Evolutionary conservation across 345 rosid genomes (phyloP), one percentile per base, ranked within the genome.

Genomic region (Populus tremula): DNA sequence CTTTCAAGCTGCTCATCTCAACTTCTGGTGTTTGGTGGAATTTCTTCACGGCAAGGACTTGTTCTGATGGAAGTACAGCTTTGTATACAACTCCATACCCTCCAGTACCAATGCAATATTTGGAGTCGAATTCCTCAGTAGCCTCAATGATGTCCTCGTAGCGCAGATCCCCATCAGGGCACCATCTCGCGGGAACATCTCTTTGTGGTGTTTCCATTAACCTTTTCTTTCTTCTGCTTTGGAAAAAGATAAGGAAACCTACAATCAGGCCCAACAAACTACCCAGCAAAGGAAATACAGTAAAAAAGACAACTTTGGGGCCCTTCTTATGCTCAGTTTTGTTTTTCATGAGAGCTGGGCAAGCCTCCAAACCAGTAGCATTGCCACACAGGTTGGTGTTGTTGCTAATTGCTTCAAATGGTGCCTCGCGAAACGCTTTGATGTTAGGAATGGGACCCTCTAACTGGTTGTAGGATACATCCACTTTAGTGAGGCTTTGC

Each of bases 341-440:
- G 1, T 67, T 21, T 33, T 17, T 7, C 12, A 2, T n/a, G 18
- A 29, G 25, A 1, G 9, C 0, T 2, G 43, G 1, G 47, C 84
- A 81, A 25, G 75, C 33, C 41, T 36, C 63, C 41, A 81, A 31
- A 9, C 74, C 38, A 4, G 67, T 68, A 49, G 65, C 69, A 33
- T 77, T 73, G 29, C 84, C 80, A 6, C 81, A 77, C 8, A 77
- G 29, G 21, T 23, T 25, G 25, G 25, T 74, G 11, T 81, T 81
- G 70, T 67, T 68, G 54, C 49, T 36, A 38, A 76, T 25, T 1
- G 73, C 70, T 17, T 77, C 66, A n/a, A 81, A 72, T 16, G 84
- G 47, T 20, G 77, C 84, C 17, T 73, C 45, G 1, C 17, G 77
- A 70, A 81, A 77, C 53, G 81, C 67, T 72, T 2, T 36, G 25